Base-by-base conservation (phyloP, 768 basidiomycete genomes). In the Panaeolus papilionaceus region DNA sequence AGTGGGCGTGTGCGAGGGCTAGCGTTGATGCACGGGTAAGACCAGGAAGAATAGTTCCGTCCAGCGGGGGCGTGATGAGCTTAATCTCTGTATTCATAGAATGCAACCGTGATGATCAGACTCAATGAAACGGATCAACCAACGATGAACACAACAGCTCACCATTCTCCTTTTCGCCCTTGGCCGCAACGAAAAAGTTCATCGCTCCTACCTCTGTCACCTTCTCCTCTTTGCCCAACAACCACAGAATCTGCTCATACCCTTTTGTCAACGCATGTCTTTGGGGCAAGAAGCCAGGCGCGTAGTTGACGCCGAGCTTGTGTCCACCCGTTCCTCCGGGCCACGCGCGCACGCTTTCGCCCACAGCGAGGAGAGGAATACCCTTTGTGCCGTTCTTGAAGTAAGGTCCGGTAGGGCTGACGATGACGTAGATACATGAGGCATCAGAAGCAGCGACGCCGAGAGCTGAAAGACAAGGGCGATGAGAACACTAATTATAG, bases 1-100 rank as follows among this genome's bases (percentile, higher is more conserved):
- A 82, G 75, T 94, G 93, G 0, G 84, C 87, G 23, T 86, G 79
- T 2, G 86, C 82, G 64, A 98, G 88, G 11, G 77, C 72, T 44
- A 97, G 83, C 45, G 89, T 86, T 20, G 92, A 93, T 65, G 87
- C 88, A 45, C 95, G 88, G 0, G 94, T 96, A n/a, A 98, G 86
- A n/a, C 95, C 94, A 2, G 95, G 94, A 1, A 97, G 86, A 71
- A 97, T 93, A 26, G 92, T 92, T 38, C 95, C 94, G 73, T 92
- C 93, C 68, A 96, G 79, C 8, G 92, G 88, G 0, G 95, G 93
- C 0, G 96, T 98, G 66, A 94, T 77, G 65, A 96, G 80, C 69
- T 96, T 93, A 66, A 90, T 70, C 37, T 85, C 91, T 92, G 71
- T 3, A 40, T 58, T 51, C 62, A 39, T 20, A 33, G 38, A 23